Evolutionary conservation across 2,329 filamentous ascomycete genomes (phyloP).

Genomic region (Aspergillus sp.): DNA sequence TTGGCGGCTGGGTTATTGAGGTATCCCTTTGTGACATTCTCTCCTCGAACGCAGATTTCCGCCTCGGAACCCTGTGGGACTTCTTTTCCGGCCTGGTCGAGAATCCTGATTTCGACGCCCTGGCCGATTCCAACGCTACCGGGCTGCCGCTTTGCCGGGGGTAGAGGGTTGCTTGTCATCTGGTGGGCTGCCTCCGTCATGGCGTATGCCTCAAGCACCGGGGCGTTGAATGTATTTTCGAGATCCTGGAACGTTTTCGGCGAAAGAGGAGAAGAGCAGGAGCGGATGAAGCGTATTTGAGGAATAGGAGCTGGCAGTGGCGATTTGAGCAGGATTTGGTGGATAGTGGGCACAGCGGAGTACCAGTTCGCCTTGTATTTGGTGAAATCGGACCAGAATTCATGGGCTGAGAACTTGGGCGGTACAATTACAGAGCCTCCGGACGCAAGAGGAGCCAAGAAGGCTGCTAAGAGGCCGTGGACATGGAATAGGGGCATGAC

Average conservation of each 20-base stretch:
- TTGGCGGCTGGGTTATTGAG: conserved; percentile 81
- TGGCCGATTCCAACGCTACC: conserved; percentile 81
- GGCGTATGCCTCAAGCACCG: conserved; percentile 85
- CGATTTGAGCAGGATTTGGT: conserved; percentile 80
- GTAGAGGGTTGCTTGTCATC: conserved; percentile 61
- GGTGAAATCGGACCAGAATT: conserved; percentile 79
- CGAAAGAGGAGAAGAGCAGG: conserved; percentile 79
- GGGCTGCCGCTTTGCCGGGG: conserved; percentile 71
- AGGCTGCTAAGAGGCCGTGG: conserved; percentile 80
- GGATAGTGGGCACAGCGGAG: conserved; percentile 88
- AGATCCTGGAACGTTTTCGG: conserved; percentile 79
- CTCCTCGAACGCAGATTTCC: conserved; percentile 79
- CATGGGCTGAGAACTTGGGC: conserved; percentile 73
- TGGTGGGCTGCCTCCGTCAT: conserved; percentile 79
- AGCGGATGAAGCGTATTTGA: conserved; percentile 80
- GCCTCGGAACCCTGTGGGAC: conserved; percentile 69
- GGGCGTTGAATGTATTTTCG: conserved; percentile 72
- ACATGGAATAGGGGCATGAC: conserved; percentile 93
- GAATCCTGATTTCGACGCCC: conserved; percentile 77
- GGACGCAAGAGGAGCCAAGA: conserved; percentile 73
- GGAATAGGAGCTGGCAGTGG: conserved; percentile 68
- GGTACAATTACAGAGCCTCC: conserved; percentile 80
- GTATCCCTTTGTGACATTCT: conserved; percentile 83
- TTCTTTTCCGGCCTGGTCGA: conserved; percentile 68
- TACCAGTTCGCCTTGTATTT: conserved; percentile 82